phyloP scores from a whole-genome alignment of 768 basidiomycete species.

The Naganishia kalamii region DNA sequence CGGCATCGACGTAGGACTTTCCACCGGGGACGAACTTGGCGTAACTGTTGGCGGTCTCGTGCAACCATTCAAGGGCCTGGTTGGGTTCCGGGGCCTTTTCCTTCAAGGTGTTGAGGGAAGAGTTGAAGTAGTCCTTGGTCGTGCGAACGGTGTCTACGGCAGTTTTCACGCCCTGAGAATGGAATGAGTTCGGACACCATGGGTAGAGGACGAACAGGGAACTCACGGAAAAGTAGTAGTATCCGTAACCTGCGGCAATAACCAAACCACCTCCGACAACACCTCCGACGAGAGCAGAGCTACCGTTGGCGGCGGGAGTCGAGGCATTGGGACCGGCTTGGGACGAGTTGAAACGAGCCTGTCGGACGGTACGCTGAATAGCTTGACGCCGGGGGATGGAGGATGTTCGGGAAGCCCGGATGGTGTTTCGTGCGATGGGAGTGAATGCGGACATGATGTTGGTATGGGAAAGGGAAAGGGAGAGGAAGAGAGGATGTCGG shows the following conservation, averaged over 20 bases:
- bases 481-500: background rate
- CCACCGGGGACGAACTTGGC: conserved; percentile 21
- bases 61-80: conserved; percentile 17
- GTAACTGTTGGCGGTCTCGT: conserved; percentile 7
- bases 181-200: background rate
- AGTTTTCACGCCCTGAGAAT: conserved; percentile 14
- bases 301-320: conserved; percentile 5
- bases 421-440: conserved; percentile 17
- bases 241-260: conserved; percentile 18
- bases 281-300: conserved; percentile 11
- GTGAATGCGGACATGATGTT: conserved; percentile 20
- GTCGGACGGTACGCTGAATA: conserved; percentile 14
- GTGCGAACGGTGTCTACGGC: conserved; percentile 16
- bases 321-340: conserved; percentile 17
- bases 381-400: background rate
- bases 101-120: conserved; percentile 14
- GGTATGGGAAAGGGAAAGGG: background rate
- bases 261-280: conserved; percentile 18
- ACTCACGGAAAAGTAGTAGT: conserved; percentile 25
- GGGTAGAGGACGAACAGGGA: background rate
- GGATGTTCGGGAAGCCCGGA: background rate
- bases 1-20: conserved; percentile 16
- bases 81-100: conserved; percentile 21
- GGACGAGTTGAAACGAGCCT: conserved; percentile 19
- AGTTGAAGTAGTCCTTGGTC: conserved; percentile 23